These are phyloP conservation scores for Pseudohyphozyma bogoriensis DNA, from an alignment of 768 basidiomycete species.

Conservation along the genomic window DNA sequence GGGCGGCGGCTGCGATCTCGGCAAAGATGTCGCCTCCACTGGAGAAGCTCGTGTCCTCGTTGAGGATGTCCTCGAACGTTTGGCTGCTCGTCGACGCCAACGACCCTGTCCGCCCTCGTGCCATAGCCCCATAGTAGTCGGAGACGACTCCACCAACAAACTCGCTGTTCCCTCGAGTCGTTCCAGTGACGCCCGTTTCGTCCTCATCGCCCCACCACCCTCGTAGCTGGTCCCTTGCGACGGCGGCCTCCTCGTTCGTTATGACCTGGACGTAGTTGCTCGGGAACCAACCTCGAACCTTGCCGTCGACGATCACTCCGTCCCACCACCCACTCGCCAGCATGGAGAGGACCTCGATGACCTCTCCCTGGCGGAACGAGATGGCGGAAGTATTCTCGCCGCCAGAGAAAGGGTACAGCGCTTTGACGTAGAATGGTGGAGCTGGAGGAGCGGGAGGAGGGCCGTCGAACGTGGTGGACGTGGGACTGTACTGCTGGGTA, in stretches of 20 bases:
- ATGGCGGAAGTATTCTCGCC: conserved; percentile 79
- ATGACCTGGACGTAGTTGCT: conserved; percentile 83
- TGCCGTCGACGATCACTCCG: conserved; percentile 58
- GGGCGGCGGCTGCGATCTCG: conserved; percentile 32
- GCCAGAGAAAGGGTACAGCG: conserved; percentile 67
- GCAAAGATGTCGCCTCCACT: conserved; percentile 32
- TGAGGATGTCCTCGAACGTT: conserved; percentile 16
- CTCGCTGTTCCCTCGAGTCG: neutral
- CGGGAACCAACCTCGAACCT: conserved; percentile 92
- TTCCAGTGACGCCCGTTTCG: neutral
- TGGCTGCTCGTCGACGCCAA: neutral
- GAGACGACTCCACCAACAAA: neutral
- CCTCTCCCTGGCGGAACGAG: conserved; percentile 72
- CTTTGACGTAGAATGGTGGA: conserved; percentile 63
- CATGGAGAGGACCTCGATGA: conserved; percentile 85
- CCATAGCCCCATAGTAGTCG: too few relatives aligned
- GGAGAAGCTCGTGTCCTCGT: conserved; percentile 20
- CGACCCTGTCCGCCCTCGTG: too few relatives aligned
- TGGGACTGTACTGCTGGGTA: too few relatives aligned
- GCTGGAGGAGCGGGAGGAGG: neutral
- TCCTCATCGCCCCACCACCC: conserved; percentile 8
- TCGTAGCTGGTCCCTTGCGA: conserved; percentile 8
- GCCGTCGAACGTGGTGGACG: too few relatives aligned
- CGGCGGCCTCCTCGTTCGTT: conserved; percentile 59
- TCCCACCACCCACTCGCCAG: conserved; percentile 98